phyloP scores from a whole-genome alignment of 1,284 basidiomycete species.

The Puccinia polysora region DNA sequence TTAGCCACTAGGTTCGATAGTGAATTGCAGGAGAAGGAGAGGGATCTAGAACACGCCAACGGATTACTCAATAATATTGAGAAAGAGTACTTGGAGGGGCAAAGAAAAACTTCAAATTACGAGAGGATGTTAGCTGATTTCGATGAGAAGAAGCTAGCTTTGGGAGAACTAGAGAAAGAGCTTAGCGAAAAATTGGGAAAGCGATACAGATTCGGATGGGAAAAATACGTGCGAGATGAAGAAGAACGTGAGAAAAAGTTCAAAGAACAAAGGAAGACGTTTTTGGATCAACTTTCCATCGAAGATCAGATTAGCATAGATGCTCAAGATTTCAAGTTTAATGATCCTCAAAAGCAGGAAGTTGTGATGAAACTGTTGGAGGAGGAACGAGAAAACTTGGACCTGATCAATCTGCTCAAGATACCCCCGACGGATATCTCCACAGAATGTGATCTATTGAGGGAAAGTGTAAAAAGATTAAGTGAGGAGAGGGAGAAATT shows the following conservation, averaged over 20 bases:
- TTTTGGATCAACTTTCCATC: slow-evolving; percentile 26
- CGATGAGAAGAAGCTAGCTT: slow-evolving; percentile 61
- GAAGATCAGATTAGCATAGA: slow-evolving; percentile 13
- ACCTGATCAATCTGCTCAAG: slow-evolving; percentile 50
- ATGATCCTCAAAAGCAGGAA: slow-evolving; percentile 27
- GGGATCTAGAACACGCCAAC: slow-evolving; percentile 84
- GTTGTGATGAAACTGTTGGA: slow-evolving; percentile 35
- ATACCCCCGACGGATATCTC: slow-evolving; percentile 53
- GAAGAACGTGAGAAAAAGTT: slow-evolving; percentile 65
- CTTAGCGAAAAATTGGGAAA: slow-evolving; percentile 71
- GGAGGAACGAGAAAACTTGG: slow-evolving; percentile 50
- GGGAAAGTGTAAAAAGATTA: slow-evolving; percentile 64
- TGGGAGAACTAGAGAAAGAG: slow-evolving; percentile 65
- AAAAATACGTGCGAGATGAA: slow-evolving; percentile 83
- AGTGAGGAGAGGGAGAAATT: slow-evolving; percentile 65
- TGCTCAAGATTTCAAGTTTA: slow-evolving; percentile 15
- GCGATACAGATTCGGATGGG: slow-evolving; percentile 77
- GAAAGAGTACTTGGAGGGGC: slow-evolving; percentile 82
- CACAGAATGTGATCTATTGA: slow-evolving; percentile 60
- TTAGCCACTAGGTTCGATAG: slow-evolving; percentile 89
- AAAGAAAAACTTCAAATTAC: slow-evolving; percentile 62
- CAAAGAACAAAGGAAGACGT: slow-evolving; percentile 45
- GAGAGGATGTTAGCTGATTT: slow-evolving; percentile 65
- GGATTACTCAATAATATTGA: slow-evolving; percentile 81
- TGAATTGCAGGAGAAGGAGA: slow-evolving; percentile 84